Evolutionary conservation across 2,329 filamentous ascomycete species (phyloP), one percentile per base, ranked within the genome.

Genomic region (Phaeosphaeria sp.): DNA sequence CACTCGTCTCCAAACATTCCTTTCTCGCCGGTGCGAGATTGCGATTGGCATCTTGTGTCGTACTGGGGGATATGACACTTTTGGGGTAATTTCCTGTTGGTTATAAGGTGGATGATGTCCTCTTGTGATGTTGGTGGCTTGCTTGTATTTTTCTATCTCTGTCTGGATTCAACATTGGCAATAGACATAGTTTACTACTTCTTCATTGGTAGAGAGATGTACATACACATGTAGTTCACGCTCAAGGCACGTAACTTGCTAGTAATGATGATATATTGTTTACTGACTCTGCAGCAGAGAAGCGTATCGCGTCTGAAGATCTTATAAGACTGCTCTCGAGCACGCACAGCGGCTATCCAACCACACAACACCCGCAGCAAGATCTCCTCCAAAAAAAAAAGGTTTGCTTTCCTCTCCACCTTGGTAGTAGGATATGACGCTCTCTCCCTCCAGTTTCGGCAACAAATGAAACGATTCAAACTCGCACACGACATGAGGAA

Each of bases 311-410:
- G 39, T 55, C 52, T 36, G 61, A 58, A 69, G 64, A 67, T 59
- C 63, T 55, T 61, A 65, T 59, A 51, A 69, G 66, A 55, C 63
- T 60, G 59, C 62, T 55, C 55, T 57, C 61, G 69, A 55, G 70
- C 70, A 68, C 72, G 72, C 71, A 59, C 72, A 74, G 72, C 72
- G 72, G 71, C 65, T 71, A 58, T 56, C 58, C 53, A 53, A 45
- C 59, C 56, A 57, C 49, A 56, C 60, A 64, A 65, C 59, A 49
- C 63, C 66, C 60, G 64, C 59, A 64, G 57, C 61, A 63, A 65
- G 55, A 62, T 58, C 63, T 56, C 58, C 59, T 52, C 49, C n/a
- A n/a, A n/a, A n/a, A n/a, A n/a, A n/a, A 61, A 67, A 49, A 59
- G 54, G 51, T 3, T 27, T 24, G 42, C 15, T 50, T 47, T 50